These are phyloP conservation scores for Desmodesmus armatus DNA, from an alignment of 139 green algal genomes.

Conservation along the genomic window DNA sequence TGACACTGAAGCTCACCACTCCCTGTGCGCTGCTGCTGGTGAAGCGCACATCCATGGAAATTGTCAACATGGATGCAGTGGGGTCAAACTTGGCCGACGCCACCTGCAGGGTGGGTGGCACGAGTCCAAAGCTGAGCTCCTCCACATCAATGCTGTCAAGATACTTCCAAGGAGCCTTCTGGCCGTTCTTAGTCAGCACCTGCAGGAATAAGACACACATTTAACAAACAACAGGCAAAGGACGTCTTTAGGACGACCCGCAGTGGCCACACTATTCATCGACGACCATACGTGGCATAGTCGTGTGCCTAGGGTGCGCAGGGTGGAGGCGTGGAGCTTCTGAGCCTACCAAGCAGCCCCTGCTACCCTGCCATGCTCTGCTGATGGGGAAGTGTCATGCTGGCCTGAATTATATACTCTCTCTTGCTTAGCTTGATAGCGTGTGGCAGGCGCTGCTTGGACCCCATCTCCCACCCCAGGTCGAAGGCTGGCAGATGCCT, in stretches of 20 bases:
- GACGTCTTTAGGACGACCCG: background rate
- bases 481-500: background rate
- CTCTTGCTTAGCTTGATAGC: background rate
- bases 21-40: constrained; percentile 22
- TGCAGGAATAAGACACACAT: background rate
- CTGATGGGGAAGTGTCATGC: background rate
- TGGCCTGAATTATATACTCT: background rate
- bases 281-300: background rate
- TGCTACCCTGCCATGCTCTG: background rate
- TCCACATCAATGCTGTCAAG: constrained; percentile 12
- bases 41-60: constrained; percentile 26
- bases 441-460: background rate
- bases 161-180: constrained; percentile 26
- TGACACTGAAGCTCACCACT: constrained; percentile 33
- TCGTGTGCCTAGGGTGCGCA: background rate
- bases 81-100: constrained; percentile 19
- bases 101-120: constrained; percentile 17
- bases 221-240: background rate
- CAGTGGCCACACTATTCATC: background rate
- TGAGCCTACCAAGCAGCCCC: background rate
- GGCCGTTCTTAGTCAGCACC: constrained; percentile 19
- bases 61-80: background rate
- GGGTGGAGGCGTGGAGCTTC: background rate
- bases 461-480: background rate
- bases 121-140: constrained; percentile 28